Evolutionary conservation across 805 yeast genomes (phyloP).

Genomic region (Candida insectalens): DNA sequence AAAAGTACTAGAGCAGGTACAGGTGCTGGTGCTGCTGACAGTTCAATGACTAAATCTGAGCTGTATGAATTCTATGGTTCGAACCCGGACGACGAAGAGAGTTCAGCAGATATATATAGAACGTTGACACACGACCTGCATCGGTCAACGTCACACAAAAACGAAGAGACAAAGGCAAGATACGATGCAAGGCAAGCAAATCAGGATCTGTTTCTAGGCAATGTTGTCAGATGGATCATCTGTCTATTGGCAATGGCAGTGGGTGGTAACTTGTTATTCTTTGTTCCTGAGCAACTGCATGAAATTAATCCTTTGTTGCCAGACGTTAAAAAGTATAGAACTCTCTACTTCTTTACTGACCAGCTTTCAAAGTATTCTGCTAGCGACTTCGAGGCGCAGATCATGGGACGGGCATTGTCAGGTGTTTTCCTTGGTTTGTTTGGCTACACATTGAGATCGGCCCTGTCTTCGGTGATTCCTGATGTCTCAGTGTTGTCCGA

Average conservation of each 20-base stretch:
- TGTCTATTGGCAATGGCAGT: slow-evolving; percentile 1
- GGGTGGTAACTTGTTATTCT: slow-evolving; percentile 3
- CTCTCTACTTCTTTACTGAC: slow-evolving; percentile 1
- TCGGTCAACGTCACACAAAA: slow-evolving; percentile 4
- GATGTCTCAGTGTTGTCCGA: slow-evolving; percentile 1
- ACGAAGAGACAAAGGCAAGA: slow-evolving; percentile 1
- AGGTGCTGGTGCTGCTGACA: too few species aligned
- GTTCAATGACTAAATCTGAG: too few species aligned
- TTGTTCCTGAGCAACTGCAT: slow-evolving; percentile 1
- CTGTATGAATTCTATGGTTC: slow-evolving; percentile 18
- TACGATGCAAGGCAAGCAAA: background rate
- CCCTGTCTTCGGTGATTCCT: slow-evolving; percentile 5
- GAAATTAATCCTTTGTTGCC: slow-evolving; percentile 1
- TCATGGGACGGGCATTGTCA: slow-evolving; percentile 15
- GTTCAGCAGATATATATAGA: slow-evolving; percentile 10
- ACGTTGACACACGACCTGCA: slow-evolving; percentile 4
- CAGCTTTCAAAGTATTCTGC: slow-evolving; percentile 24
- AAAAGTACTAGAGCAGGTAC: too few species aligned
- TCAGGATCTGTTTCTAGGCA: background rate
- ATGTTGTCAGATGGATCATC: background rate
- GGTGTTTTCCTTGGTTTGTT: slow-evolving; percentile 6
- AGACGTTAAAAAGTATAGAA: slow-evolving; percentile 1
- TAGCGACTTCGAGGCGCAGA: slow-evolving; percentile 33
- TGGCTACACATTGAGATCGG: background rate
- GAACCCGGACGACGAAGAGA: slow-evolving; percentile 13